Conservation (phyloP, 2,329 filamentous ascomycete species). For the Xylariaceae sp. region DNA sequence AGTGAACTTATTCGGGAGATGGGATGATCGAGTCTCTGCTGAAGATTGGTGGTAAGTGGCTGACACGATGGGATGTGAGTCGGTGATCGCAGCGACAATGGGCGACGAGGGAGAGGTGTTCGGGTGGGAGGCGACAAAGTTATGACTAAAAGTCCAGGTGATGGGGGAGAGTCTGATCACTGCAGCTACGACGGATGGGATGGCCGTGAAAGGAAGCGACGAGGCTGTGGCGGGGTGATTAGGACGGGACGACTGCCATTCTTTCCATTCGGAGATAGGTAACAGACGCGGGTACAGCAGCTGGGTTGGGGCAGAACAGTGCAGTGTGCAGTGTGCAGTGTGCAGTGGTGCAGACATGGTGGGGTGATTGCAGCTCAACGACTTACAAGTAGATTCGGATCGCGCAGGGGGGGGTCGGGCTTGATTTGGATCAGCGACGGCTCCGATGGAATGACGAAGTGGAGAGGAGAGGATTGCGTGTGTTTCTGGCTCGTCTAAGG, state of each 20-base stretch:
- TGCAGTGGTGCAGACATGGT: neutral
- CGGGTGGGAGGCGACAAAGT: neutral
- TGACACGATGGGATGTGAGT: neutral
- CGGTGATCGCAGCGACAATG: neutral
- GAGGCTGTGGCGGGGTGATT: constrained; percentile 12
- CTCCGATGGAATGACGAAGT: too few species aligned
- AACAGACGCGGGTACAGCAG: neutral
- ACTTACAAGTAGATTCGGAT: too few species aligned
- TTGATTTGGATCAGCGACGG: too few species aligned
- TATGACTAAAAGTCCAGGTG: neutral
- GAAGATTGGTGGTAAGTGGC: neutral
- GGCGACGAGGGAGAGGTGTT: neutral
- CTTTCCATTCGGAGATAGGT: neutral
- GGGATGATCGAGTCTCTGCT: neutral
- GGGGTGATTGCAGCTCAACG: neutral
- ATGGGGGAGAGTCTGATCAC: too few species aligned
- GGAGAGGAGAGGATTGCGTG: too few species aligned
- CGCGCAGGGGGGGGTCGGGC: too few species aligned
- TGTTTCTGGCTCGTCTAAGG: too few species aligned
- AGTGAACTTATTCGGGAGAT: neutral
- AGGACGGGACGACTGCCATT: neutral
- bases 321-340: too few species aligned
- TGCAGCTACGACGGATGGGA: neutral
- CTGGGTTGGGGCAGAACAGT: too few species aligned
- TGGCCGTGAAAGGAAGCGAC: neutral